These are phyloP conservation scores for Drechslerella dactyloides DNA, from an alignment of 2,329 filamentous ascomycete species.

Conservation along the genomic window DNA sequence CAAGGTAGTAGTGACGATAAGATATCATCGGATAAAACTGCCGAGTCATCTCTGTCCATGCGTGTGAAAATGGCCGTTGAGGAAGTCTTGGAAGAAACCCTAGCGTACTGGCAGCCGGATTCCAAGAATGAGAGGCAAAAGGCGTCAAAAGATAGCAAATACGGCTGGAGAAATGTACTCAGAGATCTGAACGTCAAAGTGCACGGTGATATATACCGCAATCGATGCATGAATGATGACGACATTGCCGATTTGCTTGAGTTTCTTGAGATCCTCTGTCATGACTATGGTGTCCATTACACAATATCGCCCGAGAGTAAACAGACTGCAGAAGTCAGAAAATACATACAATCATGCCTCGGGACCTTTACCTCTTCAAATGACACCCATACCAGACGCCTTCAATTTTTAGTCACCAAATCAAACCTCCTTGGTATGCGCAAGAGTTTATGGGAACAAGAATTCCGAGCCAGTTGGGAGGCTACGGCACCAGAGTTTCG, in stretches of 20 bases:
- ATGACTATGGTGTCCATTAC: conserved; percentile 14
- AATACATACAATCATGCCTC: not conserved
- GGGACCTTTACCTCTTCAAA: not conserved
- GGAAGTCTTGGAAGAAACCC: not conserved
- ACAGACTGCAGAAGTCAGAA: not conserved
- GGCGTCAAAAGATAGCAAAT: not conserved
- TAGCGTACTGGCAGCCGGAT: not conserved
- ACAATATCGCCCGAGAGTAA: not conserved
- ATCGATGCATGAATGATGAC: not conserved
- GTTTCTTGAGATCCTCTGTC: not conserved
- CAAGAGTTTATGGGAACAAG: not conserved
- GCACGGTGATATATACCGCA: not conserved
- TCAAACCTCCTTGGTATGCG: no score
- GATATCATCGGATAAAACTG: not conserved
- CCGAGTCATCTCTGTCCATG: not conserved
- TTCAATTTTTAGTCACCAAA: not conserved
- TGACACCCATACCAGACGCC: not conserved
- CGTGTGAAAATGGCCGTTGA: not conserved
- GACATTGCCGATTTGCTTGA: conserved; percentile 19
- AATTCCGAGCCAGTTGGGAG: not conserved
- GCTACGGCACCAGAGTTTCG: not conserved
- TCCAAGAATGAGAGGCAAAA: conserved; percentile 3
- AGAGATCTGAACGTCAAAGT: conserved; percentile 10
- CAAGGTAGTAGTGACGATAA: not conserved
- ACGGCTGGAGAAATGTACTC: conserved; percentile 4